These are phyloP conservation scores for Thymus quinquecostatus DNA, from an alignment of 257 asterid species.

Conservation along the genomic window DNA sequence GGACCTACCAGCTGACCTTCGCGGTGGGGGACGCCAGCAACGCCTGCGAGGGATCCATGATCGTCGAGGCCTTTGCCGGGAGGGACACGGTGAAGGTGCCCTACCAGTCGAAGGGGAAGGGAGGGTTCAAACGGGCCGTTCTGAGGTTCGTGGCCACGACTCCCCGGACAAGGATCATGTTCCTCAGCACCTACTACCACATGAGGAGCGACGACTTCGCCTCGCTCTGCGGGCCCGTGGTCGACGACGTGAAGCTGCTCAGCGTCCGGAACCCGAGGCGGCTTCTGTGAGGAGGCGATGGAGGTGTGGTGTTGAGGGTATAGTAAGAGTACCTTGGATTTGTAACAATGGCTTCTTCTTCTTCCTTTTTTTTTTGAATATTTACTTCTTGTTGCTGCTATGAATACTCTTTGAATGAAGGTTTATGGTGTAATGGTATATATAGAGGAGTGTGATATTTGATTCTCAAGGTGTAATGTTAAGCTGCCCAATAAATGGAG, in stretches of 20 bases:
- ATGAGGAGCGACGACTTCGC: conserved; percentile 84
- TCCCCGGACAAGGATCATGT: conserved; percentile 70
- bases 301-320: not conserved
- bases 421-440: conserved; percentile 31
- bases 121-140: conserved; percentile 82
- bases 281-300: conserved; percentile 33
- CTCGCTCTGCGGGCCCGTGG: conserved; percentile 93
- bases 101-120: conserved; percentile 83
- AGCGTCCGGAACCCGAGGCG: conserved; percentile 67
- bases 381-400: conserved; percentile 17
- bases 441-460: conserved; percentile 32
- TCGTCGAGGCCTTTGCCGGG: conserved; percentile 93
- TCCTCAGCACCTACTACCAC: conserved; percentile 87
- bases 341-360: not conserved
- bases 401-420: conserved; percentile 14
- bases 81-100: conserved; percentile 73
- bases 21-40: conserved; percentile 94
- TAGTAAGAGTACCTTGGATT: conserved; percentile 17
- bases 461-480: conserved; percentile 24
- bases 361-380: not conserved
- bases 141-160: conserved; percentile 67
- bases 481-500: conserved; percentile 40
- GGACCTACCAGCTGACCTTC: conserved; percentile 68
- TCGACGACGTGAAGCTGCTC: conserved; percentile 75
- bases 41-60: conserved; percentile 84